Evolutionary conservation across 2,329 filamentous ascomycete species (phyloP), one percentile per base, ranked within the genome.

Genomic region (Penicillium olsonii): DNA sequence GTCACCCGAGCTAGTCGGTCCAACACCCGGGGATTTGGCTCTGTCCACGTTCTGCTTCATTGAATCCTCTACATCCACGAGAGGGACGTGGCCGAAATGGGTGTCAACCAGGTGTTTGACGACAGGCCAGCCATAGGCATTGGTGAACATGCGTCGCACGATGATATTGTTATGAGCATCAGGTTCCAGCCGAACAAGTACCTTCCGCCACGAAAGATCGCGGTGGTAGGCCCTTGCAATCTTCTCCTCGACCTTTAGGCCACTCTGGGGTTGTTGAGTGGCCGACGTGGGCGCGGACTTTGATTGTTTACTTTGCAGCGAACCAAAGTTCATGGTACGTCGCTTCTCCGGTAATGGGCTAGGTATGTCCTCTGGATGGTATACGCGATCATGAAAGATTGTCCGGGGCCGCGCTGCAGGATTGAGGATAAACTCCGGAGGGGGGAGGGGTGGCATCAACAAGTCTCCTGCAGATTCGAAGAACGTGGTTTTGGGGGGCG

Each of bases 81-180:
- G 74, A 40, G 81, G 82, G 1, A 84, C 85, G 65, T 95, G 88
- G 45, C 85, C 88, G 67, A 99, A 99, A 72, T 99, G 94, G 0
- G 90, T 91, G 63, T 97, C 92, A 44, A 94, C 92, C 17, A 97
- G 75, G 71, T 99, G 94, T 72, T 96, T 92, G 42, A 97, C 78
- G 1, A 99, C 94, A 0, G 94, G 94, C 94, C 94, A 99, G 2
- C 94, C 94, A 62, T 95, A 95, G 0, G 94, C 94, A 65, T 99
- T 99, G 48, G 91, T 87, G 68, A 99, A 99, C 86, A 91, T 95
- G 48, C 94, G 87, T 14, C 94, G 87, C 19, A 99, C 94, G 52
- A 97, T 87, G 59, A 99, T 95, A 70, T 99, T 99, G 72, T 99
- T 99, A 75, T 99, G 94, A 0, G 94, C 94, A 71, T 99, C 94